Evolutionary conservation across 2,329 filamentous ascomycete genomes (phyloP), one percentile per base, ranked within the genome.

Genomic region (Arthrinium phaeospermum): DNA sequence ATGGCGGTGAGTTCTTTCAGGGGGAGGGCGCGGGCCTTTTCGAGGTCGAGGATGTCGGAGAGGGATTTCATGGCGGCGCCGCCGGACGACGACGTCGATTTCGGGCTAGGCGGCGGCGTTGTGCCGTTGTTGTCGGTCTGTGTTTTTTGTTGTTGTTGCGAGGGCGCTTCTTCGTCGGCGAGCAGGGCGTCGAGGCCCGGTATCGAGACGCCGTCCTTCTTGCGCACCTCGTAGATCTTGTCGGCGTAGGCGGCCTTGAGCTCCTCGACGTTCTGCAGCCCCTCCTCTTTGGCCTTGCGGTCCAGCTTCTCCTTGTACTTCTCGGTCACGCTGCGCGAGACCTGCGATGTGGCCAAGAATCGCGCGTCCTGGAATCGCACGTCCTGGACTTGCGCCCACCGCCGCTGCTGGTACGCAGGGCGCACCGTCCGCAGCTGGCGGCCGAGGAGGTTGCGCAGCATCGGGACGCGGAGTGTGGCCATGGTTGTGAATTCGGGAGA

Each of bases 371-470:
- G 89, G 86, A 96, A 97, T 75, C 95, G 94, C 68, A 97, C 91
- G 82, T 98, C 94, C 82, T 97, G 94, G 44, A 98, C 95, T 78
- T 94, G 94, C 1, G 96, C 96, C 93, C 94, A 97, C 81, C 95
- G 91, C 71, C 92, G 90, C 82, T 98, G 96, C 76, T 85, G 81
- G 37, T n/a, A 22, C 41, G 71, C 46, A 2, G 71, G 80, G 76
- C 71, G 79, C 78, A 74, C 80, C 80, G 70, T 16, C 81, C 79
- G 72, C 78, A 78, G 76, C 77, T 77, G 71, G 80, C 75, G 74
- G 67, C 80, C 79, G 14, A 83, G 71, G 45, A 89, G 77, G 73
- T 86, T 83, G 51, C 88, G 88, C 51, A 91, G 82, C 34, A 83
- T 80, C 27, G 67, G 67, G n/a, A 7, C 27, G 14, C 45, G 67